Evolutionary conservation across 1,284 basidiomycete genomes (phyloP), one percentile per base, ranked within the genome.

Genomic region (Exobasidium cylindrosporum): DNA sequence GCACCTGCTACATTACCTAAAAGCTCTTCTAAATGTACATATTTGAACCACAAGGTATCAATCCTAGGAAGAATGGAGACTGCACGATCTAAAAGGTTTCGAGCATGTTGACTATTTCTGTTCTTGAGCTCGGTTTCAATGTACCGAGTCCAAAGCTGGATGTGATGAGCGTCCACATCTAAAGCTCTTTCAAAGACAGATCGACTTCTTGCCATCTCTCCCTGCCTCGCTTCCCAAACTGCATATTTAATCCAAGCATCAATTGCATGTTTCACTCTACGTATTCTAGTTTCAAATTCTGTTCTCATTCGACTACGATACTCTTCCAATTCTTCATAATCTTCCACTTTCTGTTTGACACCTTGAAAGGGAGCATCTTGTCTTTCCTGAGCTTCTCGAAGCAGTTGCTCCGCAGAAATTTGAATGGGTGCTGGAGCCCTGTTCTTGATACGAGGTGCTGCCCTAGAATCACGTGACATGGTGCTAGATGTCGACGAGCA

Each of bases 111-210:
- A 54, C 98, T 91, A 77, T 98, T 97, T 67, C 95, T 88, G 23
- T 90, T 89, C 82, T 96, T 97, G 67, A 99, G 86, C 81, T 98
- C 96, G 87, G 93, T 93, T 81, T 98, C 96, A n/a, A 91, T 90
- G 82, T 98, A 98, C 69, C 87, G 88, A 61, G 96, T 83, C 96
- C 96, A 99, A 66, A 98, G 83, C 69, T 93, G 90, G 31, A 91
- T 84, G 60, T 88, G 89, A 43, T 92, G 86, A 0, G 93, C 86
- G 78, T 97, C 94, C 61, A 97, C 91, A 77, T 98, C 96, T 62
- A 99, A 84, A 0, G 95, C 94, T 72, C 96, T 89, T 82, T 99
- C 95, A 74, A 91, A 98, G 50, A 99, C 89, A 11, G 93, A 97
- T 24, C 96, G 86, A 11, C 93, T 80, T 17, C 83, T 66, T 7